These are phyloP conservation scores for Crithidia brevicula DNA, from an alignment of 208 protist species.

Conservation along the genomic window DNA sequence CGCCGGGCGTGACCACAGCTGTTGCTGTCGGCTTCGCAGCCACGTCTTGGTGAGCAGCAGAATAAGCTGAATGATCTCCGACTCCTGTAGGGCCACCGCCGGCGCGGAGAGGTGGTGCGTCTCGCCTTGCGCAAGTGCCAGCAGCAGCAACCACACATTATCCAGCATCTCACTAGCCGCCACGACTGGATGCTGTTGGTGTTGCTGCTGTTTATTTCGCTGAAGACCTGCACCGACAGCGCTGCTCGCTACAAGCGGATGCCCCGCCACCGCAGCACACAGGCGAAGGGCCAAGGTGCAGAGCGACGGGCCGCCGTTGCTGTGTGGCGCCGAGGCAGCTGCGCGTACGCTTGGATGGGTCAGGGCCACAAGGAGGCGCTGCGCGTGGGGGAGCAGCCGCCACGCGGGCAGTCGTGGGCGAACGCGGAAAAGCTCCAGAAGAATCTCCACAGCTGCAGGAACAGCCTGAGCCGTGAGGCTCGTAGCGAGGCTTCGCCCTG, in stretches of 20 bases:
- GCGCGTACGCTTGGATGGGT: slow-evolving; percentile 4
- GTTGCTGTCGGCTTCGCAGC: slow-evolving; percentile 21
- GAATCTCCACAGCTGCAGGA: slow-evolving; percentile 14
- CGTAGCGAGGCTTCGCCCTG: too few relatives aligned
- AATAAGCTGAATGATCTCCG: slow-evolving; percentile 25
- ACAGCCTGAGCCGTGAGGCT: neutral
- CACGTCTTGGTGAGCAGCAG: slow-evolving; percentile 29
- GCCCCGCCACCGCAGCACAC: slow-evolving; percentile 28
- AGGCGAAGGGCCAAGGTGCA: slow-evolving; percentile 10
- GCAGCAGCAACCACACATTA: slow-evolving; percentile 33
- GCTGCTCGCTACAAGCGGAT: slow-evolving; percentile 4
- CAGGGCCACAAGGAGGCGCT: slow-evolving; percentile 28
- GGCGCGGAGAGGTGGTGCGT: neutral
- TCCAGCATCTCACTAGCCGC: slow-evolving; percentile 19
- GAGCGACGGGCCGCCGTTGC: neutral
- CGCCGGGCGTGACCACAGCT: slow-evolving; percentile 61
- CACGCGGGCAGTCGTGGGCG: slow-evolving; percentile 26
- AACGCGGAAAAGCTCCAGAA: slow-evolving; percentile 17
- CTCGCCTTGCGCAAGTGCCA: slow-evolving; percentile 15
- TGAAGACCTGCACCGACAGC: neutral
- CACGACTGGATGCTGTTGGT: neutral
- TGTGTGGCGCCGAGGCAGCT: neutral
- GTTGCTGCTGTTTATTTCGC: neutral
- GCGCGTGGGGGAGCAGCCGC: slow-evolving; percentile 29
- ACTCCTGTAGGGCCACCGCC: slow-evolving; percentile 9